Evolutionary conservation across 1,284 basidiomycete genomes (phyloP).

Genomic region (Prillingera fragicola): DNA sequence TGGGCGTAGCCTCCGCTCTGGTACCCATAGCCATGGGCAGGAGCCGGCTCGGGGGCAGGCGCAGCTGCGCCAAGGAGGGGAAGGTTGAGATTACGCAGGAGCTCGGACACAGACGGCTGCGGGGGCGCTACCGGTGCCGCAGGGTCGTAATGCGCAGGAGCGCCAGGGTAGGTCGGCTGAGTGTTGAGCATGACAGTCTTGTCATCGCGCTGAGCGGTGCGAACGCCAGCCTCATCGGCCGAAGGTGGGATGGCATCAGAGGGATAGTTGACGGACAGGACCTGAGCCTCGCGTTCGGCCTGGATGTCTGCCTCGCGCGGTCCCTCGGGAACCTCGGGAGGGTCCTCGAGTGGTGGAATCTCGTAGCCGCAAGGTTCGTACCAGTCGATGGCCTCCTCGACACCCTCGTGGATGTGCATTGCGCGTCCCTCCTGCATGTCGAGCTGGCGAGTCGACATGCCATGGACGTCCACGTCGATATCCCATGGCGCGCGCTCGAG

Average conservation of each 20-base stretch:
- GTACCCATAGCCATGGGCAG: too few species aligned
- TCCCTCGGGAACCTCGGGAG: neutral
- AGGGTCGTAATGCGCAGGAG: neutral
- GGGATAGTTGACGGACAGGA: constrained; percentile 25
- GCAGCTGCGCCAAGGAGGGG: neutral
- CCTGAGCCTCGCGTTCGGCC: constrained; percentile 29
- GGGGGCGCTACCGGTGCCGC: neutral
- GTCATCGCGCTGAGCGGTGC: constrained; percentile 8
- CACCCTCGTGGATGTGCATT: constrained; percentile 19
- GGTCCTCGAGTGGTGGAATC: neutral
- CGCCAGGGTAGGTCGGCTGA: neutral
- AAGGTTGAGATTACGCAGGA: neutral
- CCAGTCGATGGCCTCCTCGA: constrained; percentile 33
- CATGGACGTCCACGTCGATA: constrained; percentile 22
- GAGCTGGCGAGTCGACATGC: constrained; percentile 23
- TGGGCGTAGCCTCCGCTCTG: too few species aligned
- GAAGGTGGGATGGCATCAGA: constrained; percentile 12
- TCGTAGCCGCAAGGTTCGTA: constrained; percentile 24
- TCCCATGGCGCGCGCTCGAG: constrained; percentile 28
- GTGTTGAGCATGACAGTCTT: constrained; percentile 9
- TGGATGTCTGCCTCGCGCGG: constrained; percentile 22
- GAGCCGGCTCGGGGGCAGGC: too few species aligned
- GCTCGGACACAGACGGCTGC: neutral
- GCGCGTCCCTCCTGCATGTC: constrained; percentile 34
- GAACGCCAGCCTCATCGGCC: constrained; percentile 23